These are phyloP conservation scores for Rhypophila decipiens DNA, from an alignment of 495 filamentous ascomycete genomes.

Conservation along the genomic window DNA sequence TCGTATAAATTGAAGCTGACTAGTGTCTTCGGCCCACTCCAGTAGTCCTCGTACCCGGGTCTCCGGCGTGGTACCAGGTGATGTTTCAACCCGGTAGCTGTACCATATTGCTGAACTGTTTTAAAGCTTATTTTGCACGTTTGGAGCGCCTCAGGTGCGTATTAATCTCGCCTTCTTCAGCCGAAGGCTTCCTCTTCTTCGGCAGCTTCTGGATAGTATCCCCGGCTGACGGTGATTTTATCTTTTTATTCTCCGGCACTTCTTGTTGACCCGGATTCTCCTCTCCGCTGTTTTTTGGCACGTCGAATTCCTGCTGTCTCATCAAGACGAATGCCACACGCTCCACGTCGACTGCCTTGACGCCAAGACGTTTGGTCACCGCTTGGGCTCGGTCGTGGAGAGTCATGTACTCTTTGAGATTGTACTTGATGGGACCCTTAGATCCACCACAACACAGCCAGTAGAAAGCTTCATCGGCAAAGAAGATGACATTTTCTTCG, in stretches of 20 bases:
- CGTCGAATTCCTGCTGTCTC: slow-evolving; percentile 23
- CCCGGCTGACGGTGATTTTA: no score
- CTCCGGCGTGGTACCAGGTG: slow-evolving; percentile 6
- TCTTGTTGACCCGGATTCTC: no score
- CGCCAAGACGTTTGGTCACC: slow-evolving; percentile 43
- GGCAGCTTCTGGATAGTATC: slow-evolving; percentile 1
- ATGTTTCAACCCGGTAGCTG: background rate
- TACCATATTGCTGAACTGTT: slow-evolving; percentile 4
- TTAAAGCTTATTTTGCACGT: slow-evolving; percentile 21
- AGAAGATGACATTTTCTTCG: slow-evolving; percentile 57
- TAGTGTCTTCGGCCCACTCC: slow-evolving; percentile 3
- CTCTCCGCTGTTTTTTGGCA: background rate
- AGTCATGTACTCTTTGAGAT: slow-evolving; percentile 52
- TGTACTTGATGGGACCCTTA: slow-evolving; percentile 54
- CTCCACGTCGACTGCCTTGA: slow-evolving; percentile 57
- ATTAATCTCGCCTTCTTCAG: slow-evolving; percentile 13
- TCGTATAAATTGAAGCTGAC: background rate
- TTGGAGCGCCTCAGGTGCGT: slow-evolving; percentile 21
- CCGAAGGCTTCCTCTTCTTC: slow-evolving; percentile 29
- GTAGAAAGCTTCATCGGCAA: slow-evolving; percentile 67
- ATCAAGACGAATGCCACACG: slow-evolving; percentile 61
- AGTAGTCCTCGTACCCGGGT: slow-evolving; percentile 13
- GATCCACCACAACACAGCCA: slow-evolving; percentile 53
- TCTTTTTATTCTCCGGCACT: no score
- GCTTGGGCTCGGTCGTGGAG: slow-evolving; percentile 41